Percentiles rank a stretch among this genome's conserved stretches.
Evolutionary conservation across 495 filamentous ascomycete species (phyloP).

Genomic region (Aspergillus hancockii): DNA sequence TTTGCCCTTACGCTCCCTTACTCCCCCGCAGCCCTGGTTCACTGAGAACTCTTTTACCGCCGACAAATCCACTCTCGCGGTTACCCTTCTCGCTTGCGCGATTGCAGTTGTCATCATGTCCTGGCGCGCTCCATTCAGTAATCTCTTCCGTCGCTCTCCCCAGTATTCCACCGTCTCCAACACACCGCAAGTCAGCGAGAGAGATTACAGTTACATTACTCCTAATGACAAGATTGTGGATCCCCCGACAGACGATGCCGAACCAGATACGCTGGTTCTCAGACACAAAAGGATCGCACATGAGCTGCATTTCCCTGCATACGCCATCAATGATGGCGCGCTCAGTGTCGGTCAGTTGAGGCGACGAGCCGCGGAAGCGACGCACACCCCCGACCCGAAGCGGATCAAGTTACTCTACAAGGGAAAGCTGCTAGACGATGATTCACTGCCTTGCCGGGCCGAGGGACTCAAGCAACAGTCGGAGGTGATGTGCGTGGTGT

Average conservation of each 20-base stretch:
- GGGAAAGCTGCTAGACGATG: slow-evolving; percentile 72
- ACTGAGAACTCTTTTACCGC: slow-evolving; percentile 26
- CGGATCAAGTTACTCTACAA: slow-evolving; percentile 79
- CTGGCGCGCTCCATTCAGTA: slow-evolving; percentile 58
- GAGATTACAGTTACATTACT: slow-evolving; percentile 81
- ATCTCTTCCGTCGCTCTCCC: slow-evolving; percentile 56
- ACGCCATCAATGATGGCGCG: slow-evolving; percentile 76
- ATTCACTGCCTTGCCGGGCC: slow-evolving; percentile 61
- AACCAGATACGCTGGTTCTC: slow-evolving; percentile 78
- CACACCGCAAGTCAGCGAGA: slow-evolving; percentile 66
- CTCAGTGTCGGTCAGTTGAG: slow-evolving; percentile 69
- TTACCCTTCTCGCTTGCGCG: slow-evolving; percentile 45
- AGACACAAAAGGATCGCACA: slow-evolving; percentile 71
- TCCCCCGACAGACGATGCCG: slow-evolving; percentile 37
- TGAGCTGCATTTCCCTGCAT: slow-evolving; percentile 76
- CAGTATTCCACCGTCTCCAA: slow-evolving; percentile 36
- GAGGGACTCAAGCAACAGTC: slow-evolving; percentile 80
- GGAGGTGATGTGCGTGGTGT: slow-evolving; percentile 69
- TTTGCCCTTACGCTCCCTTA: slow-evolving; percentile 37
- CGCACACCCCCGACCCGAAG: slow-evolving; percentile 60
- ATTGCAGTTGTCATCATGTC: slow-evolving; percentile 58
- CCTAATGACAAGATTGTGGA: slow-evolving; percentile 65
- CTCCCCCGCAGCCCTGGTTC: slow-evolving; percentile 28
- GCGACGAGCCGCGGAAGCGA: slow-evolving; percentile 61
- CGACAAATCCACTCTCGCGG: slow-evolving; percentile 36